Conservation (phyloP, 305 asterid species). For the Solanum chacoense region DNA sequence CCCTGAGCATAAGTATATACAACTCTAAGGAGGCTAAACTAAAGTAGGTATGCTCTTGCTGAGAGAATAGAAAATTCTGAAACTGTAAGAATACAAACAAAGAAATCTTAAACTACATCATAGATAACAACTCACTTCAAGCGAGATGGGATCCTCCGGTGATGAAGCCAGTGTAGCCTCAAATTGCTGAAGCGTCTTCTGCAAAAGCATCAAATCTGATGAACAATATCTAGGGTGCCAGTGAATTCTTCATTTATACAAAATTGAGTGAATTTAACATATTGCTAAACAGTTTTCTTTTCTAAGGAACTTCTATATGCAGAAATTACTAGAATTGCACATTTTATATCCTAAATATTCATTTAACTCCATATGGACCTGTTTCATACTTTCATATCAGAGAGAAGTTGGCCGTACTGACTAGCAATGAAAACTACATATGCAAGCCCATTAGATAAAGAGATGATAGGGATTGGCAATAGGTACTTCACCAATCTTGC, state of each 20-base stretch:
- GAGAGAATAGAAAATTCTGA: neutral
- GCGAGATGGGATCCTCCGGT: conserved; percentile 67
- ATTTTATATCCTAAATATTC: neutral
- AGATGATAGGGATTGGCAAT: neutral
- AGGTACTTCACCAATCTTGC: neutral
- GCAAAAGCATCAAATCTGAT: conserved; percentile 21
- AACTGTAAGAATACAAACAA: conserved; percentile 1
- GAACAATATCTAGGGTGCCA: neutral
- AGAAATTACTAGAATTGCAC: neutral
- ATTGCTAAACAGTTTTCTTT: neutral
- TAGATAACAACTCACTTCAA: conserved; percentile 58
- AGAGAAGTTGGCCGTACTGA: neutral
- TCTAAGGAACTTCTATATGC: neutral
- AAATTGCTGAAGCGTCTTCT: conserved; percentile 67
- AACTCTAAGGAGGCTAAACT: neutral
- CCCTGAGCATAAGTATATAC: neutral
- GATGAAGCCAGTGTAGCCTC: conserved; percentile 53
- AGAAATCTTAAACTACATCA: neutral
- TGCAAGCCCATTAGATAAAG: neutral
- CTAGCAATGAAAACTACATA: neutral
- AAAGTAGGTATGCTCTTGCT: neutral
- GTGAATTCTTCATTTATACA: neutral
- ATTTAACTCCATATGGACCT: neutral
- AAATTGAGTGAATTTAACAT: neutral
- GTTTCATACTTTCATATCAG: neutral